Percentiles rank a stretch among this genome's conserved stretches.
Conservation (phyloP, 2,329 filamentous ascomycete genomes). For the Aspergillus arachidicola region DNA sequence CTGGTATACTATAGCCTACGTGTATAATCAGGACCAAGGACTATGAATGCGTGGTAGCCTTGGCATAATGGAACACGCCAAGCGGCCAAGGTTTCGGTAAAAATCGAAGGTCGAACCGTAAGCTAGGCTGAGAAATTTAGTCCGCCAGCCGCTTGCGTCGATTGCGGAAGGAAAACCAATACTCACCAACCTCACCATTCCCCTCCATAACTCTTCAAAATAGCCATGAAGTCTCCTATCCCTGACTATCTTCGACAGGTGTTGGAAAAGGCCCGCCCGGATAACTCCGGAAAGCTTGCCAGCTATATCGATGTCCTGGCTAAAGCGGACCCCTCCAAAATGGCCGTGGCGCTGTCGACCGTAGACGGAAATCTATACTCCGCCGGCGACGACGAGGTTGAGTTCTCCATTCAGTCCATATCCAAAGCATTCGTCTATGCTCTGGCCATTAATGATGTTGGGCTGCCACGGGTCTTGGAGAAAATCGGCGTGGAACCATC, state of each 20-base stretch:
- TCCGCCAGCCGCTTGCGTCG: too few species aligned
- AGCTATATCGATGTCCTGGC: not conserved
- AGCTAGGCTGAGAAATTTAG: too few species aligned
- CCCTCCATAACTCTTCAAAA: too few species aligned
- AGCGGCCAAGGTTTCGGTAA: too few species aligned
- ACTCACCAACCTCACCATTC: too few species aligned
- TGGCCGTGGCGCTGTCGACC: not conserved
- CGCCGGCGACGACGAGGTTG: not conserved
- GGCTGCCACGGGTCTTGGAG: not conserved
- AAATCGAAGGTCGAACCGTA: too few species aligned
- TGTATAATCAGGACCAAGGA: too few species aligned
- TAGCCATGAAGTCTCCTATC: not conserved
- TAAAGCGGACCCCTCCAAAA: not conserved
- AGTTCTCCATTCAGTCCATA: not conserved
- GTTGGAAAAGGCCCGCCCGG: not conserved
- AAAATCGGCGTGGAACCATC: not conserved
- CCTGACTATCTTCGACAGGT: not conserved
- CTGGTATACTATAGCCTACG: too few species aligned
- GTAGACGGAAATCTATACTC: not conserved
- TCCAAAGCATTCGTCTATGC: not conserved
- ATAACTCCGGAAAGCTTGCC: not conserved
- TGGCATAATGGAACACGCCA: too few species aligned
- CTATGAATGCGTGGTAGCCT: too few species aligned
- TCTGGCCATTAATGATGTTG: not conserved
- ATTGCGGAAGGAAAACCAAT: too few species aligned